phyloP scores from a whole-genome alignment of 164 flowering plant genomes.

The Sextonia rubra region DNA sequence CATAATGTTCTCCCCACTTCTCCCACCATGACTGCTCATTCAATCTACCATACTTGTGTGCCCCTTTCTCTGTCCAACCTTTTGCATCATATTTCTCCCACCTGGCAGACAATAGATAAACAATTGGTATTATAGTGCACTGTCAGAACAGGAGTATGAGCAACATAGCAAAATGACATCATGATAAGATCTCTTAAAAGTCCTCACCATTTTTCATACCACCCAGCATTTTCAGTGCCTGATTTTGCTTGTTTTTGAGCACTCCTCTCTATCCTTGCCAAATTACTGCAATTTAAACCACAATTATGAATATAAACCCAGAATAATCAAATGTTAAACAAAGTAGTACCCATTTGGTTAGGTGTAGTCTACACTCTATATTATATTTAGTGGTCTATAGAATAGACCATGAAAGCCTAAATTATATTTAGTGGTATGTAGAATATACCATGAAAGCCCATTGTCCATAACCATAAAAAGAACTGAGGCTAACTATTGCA shows the following conservation, averaged over 20 bases:
- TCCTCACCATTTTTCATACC: slow-evolving; percentile 94
- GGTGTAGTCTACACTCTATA: too few relatives aligned
- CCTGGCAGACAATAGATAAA: slow-evolving; percentile 32
- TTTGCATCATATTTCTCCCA: slow-evolving; percentile 99
- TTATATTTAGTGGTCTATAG: too few relatives aligned
- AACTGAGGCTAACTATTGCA: too few relatives aligned
- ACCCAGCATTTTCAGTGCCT: slow-evolving; percentile 93
- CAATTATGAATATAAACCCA: background rate
- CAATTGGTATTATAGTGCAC: background rate
- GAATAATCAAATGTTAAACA: background rate
- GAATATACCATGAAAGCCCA: too few relatives aligned
- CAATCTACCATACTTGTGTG: slow-evolving; percentile 88
- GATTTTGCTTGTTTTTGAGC: slow-evolving; percentile 99
- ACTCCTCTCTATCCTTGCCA: slow-evolving; percentile 93
- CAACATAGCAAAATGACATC: background rate
- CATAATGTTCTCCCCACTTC: slow-evolving; percentile 97
- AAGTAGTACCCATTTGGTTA: too few relatives aligned
- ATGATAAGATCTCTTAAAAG: background rate
- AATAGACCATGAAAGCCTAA: too few relatives aligned
- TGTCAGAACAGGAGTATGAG: too few relatives aligned
- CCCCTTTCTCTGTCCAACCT: slow-evolving; percentile 98
- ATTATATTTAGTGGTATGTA: too few relatives aligned
- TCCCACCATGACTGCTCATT: slow-evolving; percentile 99
- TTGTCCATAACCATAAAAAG: too few relatives aligned
- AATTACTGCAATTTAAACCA: slow-evolving; percentile 47